Percentiles rank a stretch among this genome's conserved stretches.
Evolutionary conservation across 169 alveolate genomes (phyloP).

Genomic region (Eimeria zaria): DNA sequence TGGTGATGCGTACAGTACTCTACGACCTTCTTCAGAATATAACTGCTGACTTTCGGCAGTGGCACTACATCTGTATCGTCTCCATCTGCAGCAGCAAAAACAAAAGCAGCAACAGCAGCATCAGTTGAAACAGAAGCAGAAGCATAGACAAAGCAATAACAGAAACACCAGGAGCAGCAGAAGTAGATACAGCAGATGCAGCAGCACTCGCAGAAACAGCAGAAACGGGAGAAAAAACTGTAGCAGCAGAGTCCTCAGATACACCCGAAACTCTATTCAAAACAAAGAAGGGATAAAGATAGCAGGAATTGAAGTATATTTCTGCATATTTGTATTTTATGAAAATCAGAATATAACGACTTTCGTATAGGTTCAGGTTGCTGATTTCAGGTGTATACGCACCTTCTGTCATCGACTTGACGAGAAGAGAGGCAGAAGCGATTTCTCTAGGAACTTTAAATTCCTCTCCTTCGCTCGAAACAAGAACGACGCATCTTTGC

Average conservation of each 20-base stretch:
- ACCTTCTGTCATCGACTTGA: slow-evolving; percentile 96
- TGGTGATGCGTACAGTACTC: slow-evolving; percentile 96
- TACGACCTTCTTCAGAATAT: slow-evolving; percentile 93
- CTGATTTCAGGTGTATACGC: neutral
- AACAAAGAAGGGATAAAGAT: no score
- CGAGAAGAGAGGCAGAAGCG: slow-evolving; percentile 94
- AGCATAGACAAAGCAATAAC: no score
- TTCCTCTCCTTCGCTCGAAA: slow-evolving; percentile 91
- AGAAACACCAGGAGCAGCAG: no score
- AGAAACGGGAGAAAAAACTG: neutral
- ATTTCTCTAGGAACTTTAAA: slow-evolving; percentile 92
- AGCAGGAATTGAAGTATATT: no score
- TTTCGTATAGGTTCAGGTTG: no score
- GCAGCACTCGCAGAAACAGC: neutral
- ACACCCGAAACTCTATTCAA: neutral
- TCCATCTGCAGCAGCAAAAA: slow-evolving; percentile 87
- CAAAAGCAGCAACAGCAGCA: slow-evolving; percentile 1
- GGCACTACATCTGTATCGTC: slow-evolving; percentile 97
- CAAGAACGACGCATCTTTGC: slow-evolving; percentile 39
- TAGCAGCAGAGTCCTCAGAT: neutral
- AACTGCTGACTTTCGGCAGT: slow-evolving; percentile 95
- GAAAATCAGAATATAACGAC: no score
- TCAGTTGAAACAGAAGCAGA: neutral
- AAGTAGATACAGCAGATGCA: no score
- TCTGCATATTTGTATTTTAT: no score